Evolutionary conservation across 306 rosid species (phyloP).

Genomic region (Cucumis melo): DNA sequence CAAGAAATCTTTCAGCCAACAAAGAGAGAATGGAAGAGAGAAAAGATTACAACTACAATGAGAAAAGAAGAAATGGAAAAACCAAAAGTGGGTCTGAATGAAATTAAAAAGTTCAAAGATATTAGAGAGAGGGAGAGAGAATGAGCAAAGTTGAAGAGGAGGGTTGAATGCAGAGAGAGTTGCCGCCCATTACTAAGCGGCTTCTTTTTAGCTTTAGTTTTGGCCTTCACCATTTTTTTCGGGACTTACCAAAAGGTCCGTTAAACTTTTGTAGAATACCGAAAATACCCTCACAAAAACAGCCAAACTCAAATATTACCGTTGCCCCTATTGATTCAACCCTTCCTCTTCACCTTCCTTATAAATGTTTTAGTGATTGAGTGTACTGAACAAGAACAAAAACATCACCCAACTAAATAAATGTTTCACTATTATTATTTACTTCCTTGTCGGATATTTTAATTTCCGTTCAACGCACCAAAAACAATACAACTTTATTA

Average conservation of each 20-base stretch:
- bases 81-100: constrained; percentile 4
- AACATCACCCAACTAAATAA: neutral
- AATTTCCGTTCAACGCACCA: neutral
- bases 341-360: neutral
- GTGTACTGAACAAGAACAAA: neutral
- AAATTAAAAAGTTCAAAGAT: constrained; percentile 16
- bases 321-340: constrained; percentile 30
- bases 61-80: neutral
- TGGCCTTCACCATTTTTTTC: constrained; percentile 8
- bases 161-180: constrained; percentile 17
- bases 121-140: constrained; percentile 14
- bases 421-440: neutral
- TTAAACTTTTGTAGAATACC: constrained; percentile 37
- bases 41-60: neutral
- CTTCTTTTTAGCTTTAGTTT: constrained; percentile 6
- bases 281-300: constrained; percentile 55
- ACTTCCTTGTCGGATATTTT: neutral
- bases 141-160: constrained; percentile 6
- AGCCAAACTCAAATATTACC: constrained; percentile 73
- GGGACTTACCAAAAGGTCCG: constrained; percentile 34
- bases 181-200: constrained; percentile 26
- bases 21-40: constrained; percentile 12
- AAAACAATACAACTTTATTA: neutral
- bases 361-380: neutral
- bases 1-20: neutral